Evolutionary conservation across 257 asterid species (phyloP).

Genomic region (Phtheirospermum japonicum): DNA sequence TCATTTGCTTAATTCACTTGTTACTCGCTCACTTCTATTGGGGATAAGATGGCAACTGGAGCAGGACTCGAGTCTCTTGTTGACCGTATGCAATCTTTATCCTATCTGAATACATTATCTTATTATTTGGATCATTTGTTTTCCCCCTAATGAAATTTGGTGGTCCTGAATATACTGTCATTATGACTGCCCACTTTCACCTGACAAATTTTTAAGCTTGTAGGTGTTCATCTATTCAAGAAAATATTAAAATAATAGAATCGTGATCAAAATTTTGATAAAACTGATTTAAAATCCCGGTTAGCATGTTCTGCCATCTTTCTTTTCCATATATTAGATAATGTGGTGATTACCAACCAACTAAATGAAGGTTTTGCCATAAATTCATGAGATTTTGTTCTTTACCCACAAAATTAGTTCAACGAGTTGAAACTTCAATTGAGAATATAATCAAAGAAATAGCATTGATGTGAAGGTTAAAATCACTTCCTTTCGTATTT

Average conservation of each 20-base stretch:
- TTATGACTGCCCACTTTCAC: background rate
- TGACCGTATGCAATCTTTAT: slow-evolving; percentile 1
- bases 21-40: background rate
- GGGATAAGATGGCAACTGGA: slow-evolving; percentile 1
- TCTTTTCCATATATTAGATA: too few relatives aligned
- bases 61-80: background rate
- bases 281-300: too few relatives aligned
- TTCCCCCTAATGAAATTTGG: background rate
- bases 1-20: background rate
- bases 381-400: too few relatives aligned
- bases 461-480: too few relatives aligned
- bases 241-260: background rate
- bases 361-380: too few relatives aligned
- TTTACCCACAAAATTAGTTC: too few relatives aligned
- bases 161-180: too few relatives aligned
- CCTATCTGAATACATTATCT: background rate
- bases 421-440: too few relatives aligned
- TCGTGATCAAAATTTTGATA: background rate
- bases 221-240: background rate
- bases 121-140: background rate
- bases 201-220: background rate
- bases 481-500: background rate
- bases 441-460: too few relatives aligned
- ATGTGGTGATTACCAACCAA: too few relatives aligned
- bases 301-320: too few relatives aligned